phyloP scores from a whole-genome alignment of 305 asterid species.

The Solanum chacoense region DNA sequence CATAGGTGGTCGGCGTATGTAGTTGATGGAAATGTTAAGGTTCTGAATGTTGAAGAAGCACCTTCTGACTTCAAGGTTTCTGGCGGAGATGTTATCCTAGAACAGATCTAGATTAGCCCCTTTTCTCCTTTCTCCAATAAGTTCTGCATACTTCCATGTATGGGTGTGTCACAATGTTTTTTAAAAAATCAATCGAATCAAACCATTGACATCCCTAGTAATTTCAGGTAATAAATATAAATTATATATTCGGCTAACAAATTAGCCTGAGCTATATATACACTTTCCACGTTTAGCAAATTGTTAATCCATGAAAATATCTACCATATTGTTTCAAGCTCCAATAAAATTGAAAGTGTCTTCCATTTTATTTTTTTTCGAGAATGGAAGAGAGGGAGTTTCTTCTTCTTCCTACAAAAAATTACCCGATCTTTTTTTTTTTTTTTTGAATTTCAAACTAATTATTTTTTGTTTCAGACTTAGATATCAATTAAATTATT shows the following conservation, averaged over 20 bases:
- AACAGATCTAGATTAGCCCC: slow-evolving; percentile 38
- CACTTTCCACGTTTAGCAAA: neutral
- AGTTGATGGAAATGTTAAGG: slow-evolving; percentile 72
- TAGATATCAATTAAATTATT: neutral
- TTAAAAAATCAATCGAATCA: neutral
- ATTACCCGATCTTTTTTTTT: neutral
- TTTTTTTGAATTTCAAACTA: neutral
- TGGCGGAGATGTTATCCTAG: slow-evolving; percentile 69
- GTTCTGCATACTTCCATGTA: neutral
- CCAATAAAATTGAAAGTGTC: neutral
- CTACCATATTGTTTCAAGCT: neutral
- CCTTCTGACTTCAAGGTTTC: slow-evolving; percentile 83
- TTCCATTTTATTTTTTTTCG: no score
- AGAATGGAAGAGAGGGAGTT: neutral
- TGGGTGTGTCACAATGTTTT: neutral
- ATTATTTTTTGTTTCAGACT: neutral
- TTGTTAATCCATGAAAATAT: neutral
- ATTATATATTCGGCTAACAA: neutral
- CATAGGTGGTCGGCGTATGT: slow-evolving; percentile 90
- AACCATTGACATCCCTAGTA: neutral
- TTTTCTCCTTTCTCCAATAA: neutral
- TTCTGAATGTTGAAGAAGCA: slow-evolving; percentile 62
- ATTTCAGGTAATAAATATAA: neutral
- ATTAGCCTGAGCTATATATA: neutral
- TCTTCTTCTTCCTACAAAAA: neutral